Base-by-base conservation (phyloP, 306 rosid species). In the Ormosia semicastrata region DNA sequence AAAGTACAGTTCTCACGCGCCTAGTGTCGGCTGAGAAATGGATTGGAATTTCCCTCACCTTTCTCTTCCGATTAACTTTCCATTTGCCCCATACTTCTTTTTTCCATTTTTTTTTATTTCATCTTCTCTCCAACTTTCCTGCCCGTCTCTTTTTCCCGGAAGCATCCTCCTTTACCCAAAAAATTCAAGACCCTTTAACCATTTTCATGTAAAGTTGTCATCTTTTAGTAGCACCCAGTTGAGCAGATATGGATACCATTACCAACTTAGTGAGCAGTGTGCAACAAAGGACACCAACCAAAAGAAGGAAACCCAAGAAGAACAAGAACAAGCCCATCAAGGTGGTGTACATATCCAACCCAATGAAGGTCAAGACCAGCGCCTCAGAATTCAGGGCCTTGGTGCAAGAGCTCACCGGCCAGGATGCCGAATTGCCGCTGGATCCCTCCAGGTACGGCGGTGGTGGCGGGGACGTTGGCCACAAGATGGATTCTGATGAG, bases 351-450 rank as follows among this genome's bases (percentile, higher is more conserved):
- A 92, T 92, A 75, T 91, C 97, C 2, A 93, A 88, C 80, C 97
- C 97, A 24, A 91, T 89, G 93, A 91, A 78, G 83, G 86, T 91
- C 24, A 91, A 81, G 50, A 81, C 92, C 58, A 87, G 86, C 13
- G 92, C 93, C 9, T 77, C 95, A 0, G 46, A 84, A 4, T 93
- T 93, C 60, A 87, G 87, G 66, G 90, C 95, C 15, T 36, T 93
- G 30, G 97, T 93, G 8, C 95, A 93, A 69, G 87, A 93, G 11
- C 95, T 93, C 81, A 93, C 97, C 0, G 97, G 97, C 63, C 95
- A 86, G 49, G 80, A 93, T 52, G 87, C 97, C 10, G 92, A 89
- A 36, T 82, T 80, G 4, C 97, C 98, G 0, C 91, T 92, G 0
- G 89, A 90, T 63, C 92, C 88, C 5, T 36, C 89, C 0, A 89